Percentiles rank a stretch among this genome's conserved stretches.
phyloP scores from a whole-genome alignment of 441 rosid species.

The Corymbia calophylla region DNA sequence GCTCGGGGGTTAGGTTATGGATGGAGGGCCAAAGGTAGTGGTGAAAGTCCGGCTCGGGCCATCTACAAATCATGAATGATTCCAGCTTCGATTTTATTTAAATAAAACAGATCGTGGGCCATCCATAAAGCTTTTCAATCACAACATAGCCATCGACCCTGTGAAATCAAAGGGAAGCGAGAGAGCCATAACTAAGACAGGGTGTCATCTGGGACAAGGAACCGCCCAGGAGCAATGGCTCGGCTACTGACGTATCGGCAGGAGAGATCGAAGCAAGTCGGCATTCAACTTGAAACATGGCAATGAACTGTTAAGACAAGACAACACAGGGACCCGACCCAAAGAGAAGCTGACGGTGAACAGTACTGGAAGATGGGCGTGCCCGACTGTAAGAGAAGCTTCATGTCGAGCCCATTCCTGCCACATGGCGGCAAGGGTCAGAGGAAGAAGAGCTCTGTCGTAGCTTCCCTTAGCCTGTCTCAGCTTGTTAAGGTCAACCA shows the following conservation, averaged over 20 bases:
- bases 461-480: constrained; percentile 63
- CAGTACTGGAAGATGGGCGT: background rate
- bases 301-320: background rate
- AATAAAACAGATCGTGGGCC: background rate
- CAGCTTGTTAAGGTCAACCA: constrained; percentile 54
- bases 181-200: background rate
- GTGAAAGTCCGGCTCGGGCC: background rate
- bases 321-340: background rate
- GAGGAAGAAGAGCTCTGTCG: constrained; percentile 56
- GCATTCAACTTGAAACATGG: background rate
- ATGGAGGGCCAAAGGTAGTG: fast-evolving
- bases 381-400: constrained; percentile 56
- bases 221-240: background rate
- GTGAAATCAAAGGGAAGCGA: constrained; percentile 11
- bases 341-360: background rate
- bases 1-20: background rate
- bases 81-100: too few relatives aligned
- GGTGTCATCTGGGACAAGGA: background rate
- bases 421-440: constrained; percentile 58
- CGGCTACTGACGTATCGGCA: background rate
- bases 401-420: constrained; percentile 88
- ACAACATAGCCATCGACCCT: constrained; percentile 36
- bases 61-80: background rate
- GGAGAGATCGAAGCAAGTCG: background rate
- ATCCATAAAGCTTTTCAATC: constrained; percentile 53